Conservation (phyloP, 2,329 filamentous ascomycete genomes). For the Fusarium anguioides region DNA sequence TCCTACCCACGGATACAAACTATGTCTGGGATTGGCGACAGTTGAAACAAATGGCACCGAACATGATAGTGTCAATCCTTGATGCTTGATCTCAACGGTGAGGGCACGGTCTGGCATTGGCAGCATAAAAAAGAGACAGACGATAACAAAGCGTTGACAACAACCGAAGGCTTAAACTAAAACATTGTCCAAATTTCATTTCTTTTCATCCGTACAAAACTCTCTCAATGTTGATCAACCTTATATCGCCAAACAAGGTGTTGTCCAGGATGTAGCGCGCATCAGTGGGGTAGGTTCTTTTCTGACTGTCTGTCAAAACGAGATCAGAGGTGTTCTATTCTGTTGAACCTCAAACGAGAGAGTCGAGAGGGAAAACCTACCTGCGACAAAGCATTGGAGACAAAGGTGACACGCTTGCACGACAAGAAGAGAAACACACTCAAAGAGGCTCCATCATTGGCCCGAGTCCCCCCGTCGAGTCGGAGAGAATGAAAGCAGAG, state of each 20-base stretch:
- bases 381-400: constrained; percentile 27
- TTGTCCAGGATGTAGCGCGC: constrained; percentile 25
- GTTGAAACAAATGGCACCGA: constrained; percentile 36
- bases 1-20: constrained; percentile 21
- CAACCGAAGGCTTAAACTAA: background rate
- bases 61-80: constrained; percentile 25
- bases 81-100: constrained; percentile 19
- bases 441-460: constrained; percentile 22
- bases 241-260: constrained; percentile 23
- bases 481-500: constrained; percentile 4
- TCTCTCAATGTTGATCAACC: constrained; percentile 15
- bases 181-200: constrained; percentile 13
- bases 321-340: constrained; percentile 2
- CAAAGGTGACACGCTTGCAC: constrained; percentile 36
- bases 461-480: constrained; percentile 19
- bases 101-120: constrained; percentile 26
- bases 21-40: constrained; percentile 32
- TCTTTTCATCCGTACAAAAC: constrained; percentile 12
- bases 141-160: constrained; percentile 1
- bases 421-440: constrained; percentile 24
- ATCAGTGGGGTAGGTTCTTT: constrained; percentile 32
- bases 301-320: background rate
- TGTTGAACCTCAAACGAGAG: constrained; percentile 16
- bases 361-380: constrained; percentile 6
- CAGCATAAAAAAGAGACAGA: constrained; percentile 12